phyloP scores from a whole-genome alignment of 305 asterid species.

The Solanum hybrid region DNA sequence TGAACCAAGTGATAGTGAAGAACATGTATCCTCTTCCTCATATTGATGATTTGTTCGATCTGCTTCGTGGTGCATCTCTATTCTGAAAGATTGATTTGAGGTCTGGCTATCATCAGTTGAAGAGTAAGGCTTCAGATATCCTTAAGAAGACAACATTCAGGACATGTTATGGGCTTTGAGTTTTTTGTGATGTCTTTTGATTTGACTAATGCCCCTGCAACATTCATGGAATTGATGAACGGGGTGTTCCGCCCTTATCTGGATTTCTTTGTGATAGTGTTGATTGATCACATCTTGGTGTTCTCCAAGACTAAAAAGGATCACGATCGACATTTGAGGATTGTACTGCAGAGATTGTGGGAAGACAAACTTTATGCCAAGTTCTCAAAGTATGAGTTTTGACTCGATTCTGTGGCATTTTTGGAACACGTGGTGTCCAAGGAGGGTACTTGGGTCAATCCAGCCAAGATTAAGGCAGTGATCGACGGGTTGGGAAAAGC shows the following conservation, averaged over 20 bases:
- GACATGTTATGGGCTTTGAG: too few relatives aligned
- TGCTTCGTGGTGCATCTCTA: not conserved
- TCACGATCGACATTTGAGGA: not conserved
- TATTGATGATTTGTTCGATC: not conserved
- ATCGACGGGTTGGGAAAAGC: too few relatives aligned
- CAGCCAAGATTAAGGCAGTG: too few relatives aligned
- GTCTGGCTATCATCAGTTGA: too few relatives aligned
- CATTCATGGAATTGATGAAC: too few relatives aligned
- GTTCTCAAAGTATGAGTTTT: not conserved
- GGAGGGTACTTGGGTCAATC: not conserved
- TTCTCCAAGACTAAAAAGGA: not conserved
- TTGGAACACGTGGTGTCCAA: not conserved
- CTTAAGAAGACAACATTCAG: too few relatives aligned
- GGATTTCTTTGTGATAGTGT: not conserved
- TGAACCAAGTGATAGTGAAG: not conserved
- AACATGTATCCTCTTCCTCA: not conserved
- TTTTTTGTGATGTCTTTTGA: too few relatives aligned
- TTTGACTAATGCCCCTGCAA: not conserved
- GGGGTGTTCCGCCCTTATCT: too few relatives aligned
- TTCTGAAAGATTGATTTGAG: not conserved
- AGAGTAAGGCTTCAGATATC: too few relatives aligned
- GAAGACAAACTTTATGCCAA: not conserved
- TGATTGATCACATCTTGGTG: too few relatives aligned
- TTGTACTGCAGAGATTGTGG: not conserved
- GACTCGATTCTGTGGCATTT: not conserved